Percentiles rank a stretch among this genome's conserved stretches.
These are phyloP conservation scores for Spathaspora sp. DNA, from an alignment of 805 yeast species.

Conservation along the genomic window DNA sequence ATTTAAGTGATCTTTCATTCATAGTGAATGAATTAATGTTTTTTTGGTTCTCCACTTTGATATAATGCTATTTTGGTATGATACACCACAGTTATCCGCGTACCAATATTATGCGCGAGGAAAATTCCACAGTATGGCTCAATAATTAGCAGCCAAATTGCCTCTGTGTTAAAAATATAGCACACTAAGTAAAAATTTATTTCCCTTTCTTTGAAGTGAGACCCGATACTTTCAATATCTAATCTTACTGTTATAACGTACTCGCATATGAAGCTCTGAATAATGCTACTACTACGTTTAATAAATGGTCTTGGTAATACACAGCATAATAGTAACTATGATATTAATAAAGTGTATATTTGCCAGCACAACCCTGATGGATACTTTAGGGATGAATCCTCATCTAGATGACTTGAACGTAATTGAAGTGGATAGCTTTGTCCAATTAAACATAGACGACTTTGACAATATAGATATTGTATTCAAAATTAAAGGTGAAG, in stretches of 20 bases:
- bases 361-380: background rate
- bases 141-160: background rate
- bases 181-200: background rate
- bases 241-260: background rate
- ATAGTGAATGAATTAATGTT: background rate
- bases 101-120: background rate
- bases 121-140: background rate
- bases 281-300: background rate
- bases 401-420: background rate
- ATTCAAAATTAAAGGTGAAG: slow-evolving; percentile 1
- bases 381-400: background rate
- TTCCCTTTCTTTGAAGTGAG: background rate
- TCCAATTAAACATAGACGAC: background rate
- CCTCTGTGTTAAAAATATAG: background rate
- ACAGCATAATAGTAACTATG: background rate
- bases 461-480: background rate
- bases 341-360: background rate
- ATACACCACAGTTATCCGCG: background rate
- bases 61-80: background rate
- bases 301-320: slow-evolving; percentile 1
- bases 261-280: background rate
- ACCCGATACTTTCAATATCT: background rate
- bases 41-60: background rate
- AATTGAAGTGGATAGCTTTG: background rate
- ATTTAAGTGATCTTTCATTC: too few relatives aligned